These are phyloP conservation scores for Blastocystis sp. DNA, from an alignment of 352 stramenopile genomes.

Conservation along the genomic window DNA sequence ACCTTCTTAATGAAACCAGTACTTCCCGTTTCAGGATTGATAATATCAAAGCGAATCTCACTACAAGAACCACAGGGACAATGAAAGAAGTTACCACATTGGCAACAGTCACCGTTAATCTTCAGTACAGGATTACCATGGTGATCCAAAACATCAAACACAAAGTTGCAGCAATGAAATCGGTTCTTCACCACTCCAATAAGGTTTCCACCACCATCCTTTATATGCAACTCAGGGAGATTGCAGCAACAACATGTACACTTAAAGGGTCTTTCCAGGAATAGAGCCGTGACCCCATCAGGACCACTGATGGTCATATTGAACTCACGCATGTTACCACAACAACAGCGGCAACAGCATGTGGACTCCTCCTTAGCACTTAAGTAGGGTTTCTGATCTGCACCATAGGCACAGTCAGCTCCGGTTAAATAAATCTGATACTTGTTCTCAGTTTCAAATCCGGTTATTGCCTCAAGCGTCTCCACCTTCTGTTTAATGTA, in stretches of 20 bases:
- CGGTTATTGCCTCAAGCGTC: conserved; percentile 13
- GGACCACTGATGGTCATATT: conserved; percentile 14
- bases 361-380: conserved; percentile 29
- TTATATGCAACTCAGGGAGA: conserved; percentile 4
- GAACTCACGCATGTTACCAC: conserved; percentile 14
- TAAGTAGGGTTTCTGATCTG: conserved; percentile 25
- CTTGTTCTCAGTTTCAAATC: conserved; percentile 43
- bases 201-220: neutral
- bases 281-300: neutral
- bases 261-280: conserved; percentile 59
- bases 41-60: conserved; percentile 33
- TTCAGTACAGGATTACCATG: conserved; percentile 31
- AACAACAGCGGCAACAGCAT: neutral
- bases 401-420: neutral
- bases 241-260: conserved; percentile 19
- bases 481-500: conserved; percentile 26
- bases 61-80: conserved; percentile 22
- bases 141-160: conserved; percentile 35
- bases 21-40: neutral
- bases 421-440: conserved; percentile 27
- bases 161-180: conserved; percentile 25
- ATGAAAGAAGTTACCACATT: conserved; percentile 38
- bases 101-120: conserved; percentile 56
- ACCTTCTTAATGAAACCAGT: conserved; percentile 54
- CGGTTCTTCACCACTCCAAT: conserved; percentile 15